Base-by-base conservation (phyloP, 2,329 filamentous ascomycete genomes). In the Aquanectria penicillioides region DNA sequence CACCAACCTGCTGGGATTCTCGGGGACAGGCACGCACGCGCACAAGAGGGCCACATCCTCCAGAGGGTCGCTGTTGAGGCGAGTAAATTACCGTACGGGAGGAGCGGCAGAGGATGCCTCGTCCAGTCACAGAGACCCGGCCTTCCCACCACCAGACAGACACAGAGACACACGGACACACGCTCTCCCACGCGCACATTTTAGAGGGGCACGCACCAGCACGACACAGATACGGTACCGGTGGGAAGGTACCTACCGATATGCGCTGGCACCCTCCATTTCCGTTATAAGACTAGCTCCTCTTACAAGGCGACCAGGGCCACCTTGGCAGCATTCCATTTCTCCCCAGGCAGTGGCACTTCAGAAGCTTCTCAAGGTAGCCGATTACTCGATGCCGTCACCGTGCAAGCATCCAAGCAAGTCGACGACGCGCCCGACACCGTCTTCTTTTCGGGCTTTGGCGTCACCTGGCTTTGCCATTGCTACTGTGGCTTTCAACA, bases 251-350 rank as follows among this genome's bases (percentile, higher is more conserved):
- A 44, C 51, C 33, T 31, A 13, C 28, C 18, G 12, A 54, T 23
- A 40, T 54, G 41, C 51, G 26, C 33, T 47, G 51, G 41, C 33
- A 47, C 51, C 40, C 51, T 40, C 31, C 41, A 26, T 40, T 18
- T 26, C 41, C 20, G 52, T 33, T n/a, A 47, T 25, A n/a, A 23
- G 37, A 20, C 28, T 56, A 49, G 44, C 36, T 5, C 22, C 9
- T 33, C 28, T 41, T 36, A 33, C 37, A 33, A 49, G 37, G 43
- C 29, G n/a, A 26, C 20, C 36, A 37, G 34, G 26, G 28, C 49
- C 28, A 28, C 12, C 37, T 43, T 41, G 29, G 53, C 38, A 57
- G 40, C 54, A 51, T 57, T 57, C 54, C 54, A 40, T 26, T 15
- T 34, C 25, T 33, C 20, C 49, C 37, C 44, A 44, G 23, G 31